A percentile compares a stretch with the other conserved stretches of the same genome.
These are phyloP conservation scores for Oidiodendron maius DNA, from an alignment of 495 filamentous ascomycete species.

Conservation along the genomic window DNA sequence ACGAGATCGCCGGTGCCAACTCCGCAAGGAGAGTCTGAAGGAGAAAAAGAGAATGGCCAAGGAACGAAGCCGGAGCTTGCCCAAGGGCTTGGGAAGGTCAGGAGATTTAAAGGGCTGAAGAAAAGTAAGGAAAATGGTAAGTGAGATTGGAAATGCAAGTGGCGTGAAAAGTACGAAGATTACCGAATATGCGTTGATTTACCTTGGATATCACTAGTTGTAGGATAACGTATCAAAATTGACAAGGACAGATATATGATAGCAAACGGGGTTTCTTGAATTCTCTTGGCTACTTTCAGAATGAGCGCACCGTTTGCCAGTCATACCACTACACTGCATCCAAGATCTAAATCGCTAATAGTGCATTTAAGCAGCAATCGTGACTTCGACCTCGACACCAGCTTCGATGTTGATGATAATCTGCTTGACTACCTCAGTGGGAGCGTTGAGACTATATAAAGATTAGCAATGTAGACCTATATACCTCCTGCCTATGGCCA, in stretches of 20 bases:
- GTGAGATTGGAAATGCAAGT: neutral
- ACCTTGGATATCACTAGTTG: too few species aligned
- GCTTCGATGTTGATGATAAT: conserved; percentile 99
- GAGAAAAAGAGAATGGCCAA: too few species aligned
- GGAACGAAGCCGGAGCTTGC: too few species aligned
- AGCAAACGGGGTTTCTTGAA: conserved; percentile 2
- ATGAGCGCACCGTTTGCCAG: conserved; percentile 7
- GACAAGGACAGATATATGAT: neutral
- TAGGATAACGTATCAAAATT: neutral
- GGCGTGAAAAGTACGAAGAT: neutral
- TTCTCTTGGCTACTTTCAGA: conserved; percentile 12
- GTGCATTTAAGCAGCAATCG: conserved; percentile 83
- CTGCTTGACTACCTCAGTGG: conserved; percentile 99
- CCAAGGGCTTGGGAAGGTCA: too few species aligned
- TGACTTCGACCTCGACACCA: conserved; percentile 99
- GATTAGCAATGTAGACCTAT: conserved; percentile 5
- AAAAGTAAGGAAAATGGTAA: neutral
- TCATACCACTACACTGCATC: neutral
- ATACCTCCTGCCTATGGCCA: conserved; percentile 12
- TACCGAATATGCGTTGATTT: too few species aligned
- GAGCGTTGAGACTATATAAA: conserved; percentile 72
- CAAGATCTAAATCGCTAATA: neutral
- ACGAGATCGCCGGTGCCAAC: too few species aligned
- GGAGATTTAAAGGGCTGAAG: too few species aligned
- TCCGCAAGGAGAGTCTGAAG: too few species aligned